phyloP scores from a whole-genome alignment of 805 yeast species.

The Teunomyces aglyptinius region DNA sequence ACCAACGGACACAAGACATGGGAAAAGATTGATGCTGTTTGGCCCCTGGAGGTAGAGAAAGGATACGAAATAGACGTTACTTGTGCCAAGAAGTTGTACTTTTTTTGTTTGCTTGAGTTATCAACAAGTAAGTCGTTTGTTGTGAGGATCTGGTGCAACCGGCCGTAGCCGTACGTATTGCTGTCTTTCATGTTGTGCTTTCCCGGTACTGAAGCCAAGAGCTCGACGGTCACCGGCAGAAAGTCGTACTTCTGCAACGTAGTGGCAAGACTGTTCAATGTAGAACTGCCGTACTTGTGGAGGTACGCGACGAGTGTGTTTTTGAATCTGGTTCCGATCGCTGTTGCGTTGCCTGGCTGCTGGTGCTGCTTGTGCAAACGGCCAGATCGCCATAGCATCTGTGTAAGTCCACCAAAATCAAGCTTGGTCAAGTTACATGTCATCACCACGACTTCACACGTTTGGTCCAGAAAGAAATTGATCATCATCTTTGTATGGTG shows the following conservation, averaged over 20 bases:
- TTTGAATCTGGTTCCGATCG: constrained; percentile 34
- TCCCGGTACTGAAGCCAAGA: constrained; percentile 58
- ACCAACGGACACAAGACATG: constrained; percentile 49
- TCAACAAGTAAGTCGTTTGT: constrained; percentile 29
- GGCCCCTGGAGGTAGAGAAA: constrained; percentile 18
- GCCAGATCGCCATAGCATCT: constrained; percentile 67
- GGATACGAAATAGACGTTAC: constrained; percentile 52
- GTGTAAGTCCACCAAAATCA: constrained; percentile 60
- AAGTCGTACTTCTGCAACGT: constrained; percentile 43
- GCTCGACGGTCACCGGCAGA: constrained; percentile 45
- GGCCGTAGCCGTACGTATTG: constrained; percentile 49
- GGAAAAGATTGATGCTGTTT: constrained; percentile 42
- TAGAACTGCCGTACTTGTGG: constrained; percentile 34
- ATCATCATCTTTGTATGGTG: constrained; percentile 73
- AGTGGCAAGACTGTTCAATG: constrained; percentile 25
- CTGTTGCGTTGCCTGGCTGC: constrained; percentile 2
- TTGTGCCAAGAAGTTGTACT: constrained; percentile 41
- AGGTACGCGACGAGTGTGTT: constrained; percentile 46
- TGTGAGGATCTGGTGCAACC: constrained; percentile 39
- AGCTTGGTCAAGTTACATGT: constrained; percentile 56
- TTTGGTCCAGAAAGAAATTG: constrained; percentile 47
- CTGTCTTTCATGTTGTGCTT: constrained; percentile 14
- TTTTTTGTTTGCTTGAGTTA: constrained; percentile 7
- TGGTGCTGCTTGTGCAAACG: constrained; percentile 16
- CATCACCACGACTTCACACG: constrained; percentile 53